phyloP scores from a whole-genome alignment of 2,329 filamentous ascomycete genomes.

The Aspergillus japonicus region DNA sequence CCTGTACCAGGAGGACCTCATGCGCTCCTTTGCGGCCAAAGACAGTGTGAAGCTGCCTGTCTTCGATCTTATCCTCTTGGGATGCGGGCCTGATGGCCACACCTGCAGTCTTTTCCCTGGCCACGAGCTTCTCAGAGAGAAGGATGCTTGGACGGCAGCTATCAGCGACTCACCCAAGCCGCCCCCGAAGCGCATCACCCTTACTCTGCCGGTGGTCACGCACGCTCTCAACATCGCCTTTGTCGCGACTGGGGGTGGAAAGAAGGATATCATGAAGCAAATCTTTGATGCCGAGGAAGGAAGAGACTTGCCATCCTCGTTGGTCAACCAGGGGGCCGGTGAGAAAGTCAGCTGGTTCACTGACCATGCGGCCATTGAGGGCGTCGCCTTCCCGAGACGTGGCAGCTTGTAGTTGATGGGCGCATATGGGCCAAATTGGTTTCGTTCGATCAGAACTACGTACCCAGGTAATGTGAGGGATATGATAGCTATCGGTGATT shows the following conservation, averaged over 20 bases:
- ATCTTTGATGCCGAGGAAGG: constrained; percentile 82
- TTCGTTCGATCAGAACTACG: background rate
- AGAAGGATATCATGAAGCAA: constrained; percentile 87
- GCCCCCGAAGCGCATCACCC: constrained; percentile 82
- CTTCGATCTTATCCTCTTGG: constrained; percentile 90
- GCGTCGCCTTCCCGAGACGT: constrained; percentile 76
- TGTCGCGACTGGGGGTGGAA: constrained; percentile 82
- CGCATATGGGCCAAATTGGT: background rate
- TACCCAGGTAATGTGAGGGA: background rate
- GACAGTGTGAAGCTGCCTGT: constrained; percentile 93
- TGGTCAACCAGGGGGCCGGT: constrained; percentile 80
- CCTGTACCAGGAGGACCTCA: constrained; percentile 85
- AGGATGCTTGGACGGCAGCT: constrained; percentile 84
- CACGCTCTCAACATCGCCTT: constrained; percentile 87
- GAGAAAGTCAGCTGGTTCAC: constrained; percentile 96
- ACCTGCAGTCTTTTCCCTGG: constrained; percentile 95
- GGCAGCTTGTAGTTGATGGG: constrained; percentile 55
- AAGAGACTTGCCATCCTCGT: constrained; percentile 72
- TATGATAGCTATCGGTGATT: background rate
- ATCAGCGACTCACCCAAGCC: constrained; percentile 96
- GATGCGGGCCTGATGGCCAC: constrained; percentile 93
- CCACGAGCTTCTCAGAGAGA: constrained; percentile 81
- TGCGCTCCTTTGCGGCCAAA: constrained; percentile 80
- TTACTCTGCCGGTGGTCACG: constrained; percentile 86
- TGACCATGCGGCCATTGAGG: constrained; percentile 79